Evolutionary conservation across 2,329 filamentous ascomycete species (phyloP).

Genomic region (Microascus cirrosus): DNA sequence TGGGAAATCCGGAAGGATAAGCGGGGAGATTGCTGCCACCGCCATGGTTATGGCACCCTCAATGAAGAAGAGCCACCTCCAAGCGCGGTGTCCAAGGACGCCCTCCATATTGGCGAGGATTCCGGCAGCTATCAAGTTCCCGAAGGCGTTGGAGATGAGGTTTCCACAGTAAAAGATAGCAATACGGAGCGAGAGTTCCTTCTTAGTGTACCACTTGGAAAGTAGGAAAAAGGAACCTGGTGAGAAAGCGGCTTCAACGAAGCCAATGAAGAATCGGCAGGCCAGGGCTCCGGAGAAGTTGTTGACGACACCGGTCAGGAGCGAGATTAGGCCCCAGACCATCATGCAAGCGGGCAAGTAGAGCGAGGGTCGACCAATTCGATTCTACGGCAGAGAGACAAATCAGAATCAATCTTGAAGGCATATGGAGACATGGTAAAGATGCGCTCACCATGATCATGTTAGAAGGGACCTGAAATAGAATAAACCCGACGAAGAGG

Average conservation of each 20-base stretch:
- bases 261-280: slow-evolving; percentile 26
- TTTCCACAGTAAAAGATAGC: slow-evolving; percentile 6
- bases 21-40: neutral
- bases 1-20: neutral
- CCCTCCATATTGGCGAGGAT: neutral
- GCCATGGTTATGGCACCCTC: neutral
- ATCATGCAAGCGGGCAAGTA: too few relatives aligned
- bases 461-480: too few relatives aligned
- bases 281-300: slow-evolving; percentile 24
- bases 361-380: too few relatives aligned
- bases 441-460: too few relatives aligned
- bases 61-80: neutral
- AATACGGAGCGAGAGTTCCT: slow-evolving; percentile 3
- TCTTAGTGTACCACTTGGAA: slow-evolving; percentile 5
- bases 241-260: slow-evolving; percentile 19
- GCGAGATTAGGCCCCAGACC: too few relatives aligned
- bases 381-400: too few relatives aligned
- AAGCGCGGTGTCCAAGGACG: neutral
- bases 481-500: too few relatives aligned
- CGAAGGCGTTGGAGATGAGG: slow-evolving; percentile 1
- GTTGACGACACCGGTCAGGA: slow-evolving; percentile 13
- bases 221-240: slow-evolving; percentile 6
- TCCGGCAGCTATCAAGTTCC: slow-evolving; percentile 3
- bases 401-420: too few relatives aligned
- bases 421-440: too few relatives aligned